phyloP scores from a whole-genome alignment of 345 rosid genomes.

The Brassica nigra region DNA sequence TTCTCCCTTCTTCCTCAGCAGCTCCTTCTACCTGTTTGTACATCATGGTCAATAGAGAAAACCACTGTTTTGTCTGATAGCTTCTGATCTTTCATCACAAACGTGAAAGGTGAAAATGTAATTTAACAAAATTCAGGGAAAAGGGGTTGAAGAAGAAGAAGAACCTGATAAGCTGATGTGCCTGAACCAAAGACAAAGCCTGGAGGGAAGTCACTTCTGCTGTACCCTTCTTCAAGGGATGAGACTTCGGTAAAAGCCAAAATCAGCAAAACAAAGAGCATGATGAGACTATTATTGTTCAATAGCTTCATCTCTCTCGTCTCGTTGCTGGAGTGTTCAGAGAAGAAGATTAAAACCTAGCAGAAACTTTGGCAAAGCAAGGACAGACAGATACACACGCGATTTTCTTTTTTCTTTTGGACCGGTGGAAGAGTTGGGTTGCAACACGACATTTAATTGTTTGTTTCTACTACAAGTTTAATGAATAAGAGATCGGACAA shows the following conservation, averaged over 20 bases:
- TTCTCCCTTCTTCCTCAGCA: conserved; percentile 61
- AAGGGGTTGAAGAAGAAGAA: neutral
- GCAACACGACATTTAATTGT: neutral
- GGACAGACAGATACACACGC: neutral
- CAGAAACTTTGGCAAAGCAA: neutral
- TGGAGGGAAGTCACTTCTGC: conserved; percentile 58
- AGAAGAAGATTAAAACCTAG: neutral
- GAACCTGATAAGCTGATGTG: conserved; percentile 64
- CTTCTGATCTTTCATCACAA: neutral
- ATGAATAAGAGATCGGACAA: neutral
- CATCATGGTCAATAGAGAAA: neutral
- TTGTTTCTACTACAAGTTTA: neutral
- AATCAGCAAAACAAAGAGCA: conserved; percentile 33
- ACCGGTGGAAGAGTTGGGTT: neutral
- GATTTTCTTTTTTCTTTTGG: neutral
- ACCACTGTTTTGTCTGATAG: conserved; percentile 17
- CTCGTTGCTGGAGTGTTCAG: neutral
- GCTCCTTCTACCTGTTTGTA: conserved; percentile 62
- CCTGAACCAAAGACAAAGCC: conserved; percentile 61
- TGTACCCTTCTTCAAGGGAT: conserved; percentile 39
- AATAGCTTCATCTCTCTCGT: conserved; percentile 12
- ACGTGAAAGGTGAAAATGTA: neutral
- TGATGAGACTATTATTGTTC: conserved; percentile 20
- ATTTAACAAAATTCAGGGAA: neutral
- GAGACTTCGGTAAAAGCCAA: conserved; percentile 20